These are phyloP conservation scores for Trichocomaceae sp. DNA, from an alignment of 2,329 filamentous ascomycete genomes.

Conservation along the genomic window DNA sequence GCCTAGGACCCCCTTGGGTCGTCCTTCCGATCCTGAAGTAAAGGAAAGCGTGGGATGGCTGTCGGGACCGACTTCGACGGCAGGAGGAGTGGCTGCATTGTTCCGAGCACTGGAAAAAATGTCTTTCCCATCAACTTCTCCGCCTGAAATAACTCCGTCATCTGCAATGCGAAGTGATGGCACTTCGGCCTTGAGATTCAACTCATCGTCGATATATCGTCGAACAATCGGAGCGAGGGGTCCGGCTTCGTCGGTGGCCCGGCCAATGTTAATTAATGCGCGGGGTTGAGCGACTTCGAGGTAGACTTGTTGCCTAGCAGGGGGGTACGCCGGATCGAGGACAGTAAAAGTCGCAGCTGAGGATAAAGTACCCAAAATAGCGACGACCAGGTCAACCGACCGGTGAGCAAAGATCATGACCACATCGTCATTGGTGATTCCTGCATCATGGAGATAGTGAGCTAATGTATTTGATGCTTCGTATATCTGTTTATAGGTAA, in stretches of 20 bases:
- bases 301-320: slow-evolving; percentile 73
- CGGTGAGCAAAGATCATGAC: slow-evolving; percentile 90
- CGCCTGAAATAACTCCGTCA: slow-evolving; percentile 66
- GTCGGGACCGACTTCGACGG: slow-evolving; percentile 78
- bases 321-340: slow-evolving; percentile 76
- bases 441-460: slow-evolving; percentile 67
- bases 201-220: slow-evolving; percentile 64
- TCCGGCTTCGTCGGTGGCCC: slow-evolving; percentile 63
- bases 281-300: slow-evolving; percentile 71
- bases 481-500: slow-evolving; percentile 80
- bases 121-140: slow-evolving; percentile 59
- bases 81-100: slow-evolving; percentile 47
- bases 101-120: slow-evolving; percentile 46
- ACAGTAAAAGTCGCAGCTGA: slow-evolving; percentile 50
- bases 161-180: slow-evolving; percentile 66
- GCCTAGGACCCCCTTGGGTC: slow-evolving; percentile 80
- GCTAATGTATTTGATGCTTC: slow-evolving; percentile 76
- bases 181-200: slow-evolving; percentile 66
- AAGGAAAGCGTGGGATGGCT: slow-evolving; percentile 69
- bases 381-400: slow-evolving; percentile 68
- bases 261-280: slow-evolving; percentile 66
- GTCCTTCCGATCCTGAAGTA: slow-evolving; percentile 66
- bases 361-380: slow-evolving; percentile 66
- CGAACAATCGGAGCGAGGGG: slow-evolving; percentile 54
- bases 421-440: slow-evolving; percentile 72